A percentile compares a stretch with the other conserved stretches of the same genome.
These are phyloP conservation scores for Leccinum subfulvum DNA, from an alignment of 1,284 basidiomycete genomes.

Conservation along the genomic window DNA sequence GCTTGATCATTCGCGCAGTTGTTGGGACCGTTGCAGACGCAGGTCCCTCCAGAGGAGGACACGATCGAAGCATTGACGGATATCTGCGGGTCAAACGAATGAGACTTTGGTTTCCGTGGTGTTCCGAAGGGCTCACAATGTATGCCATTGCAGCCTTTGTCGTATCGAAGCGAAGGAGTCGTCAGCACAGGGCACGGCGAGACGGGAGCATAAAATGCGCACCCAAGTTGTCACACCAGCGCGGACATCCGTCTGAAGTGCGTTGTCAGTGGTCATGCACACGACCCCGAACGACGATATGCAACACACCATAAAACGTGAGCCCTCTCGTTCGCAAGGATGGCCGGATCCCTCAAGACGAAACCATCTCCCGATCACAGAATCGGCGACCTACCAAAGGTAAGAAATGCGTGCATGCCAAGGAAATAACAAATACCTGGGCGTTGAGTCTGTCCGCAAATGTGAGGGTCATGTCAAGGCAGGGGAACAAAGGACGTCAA, in stretches of 20 bases:
- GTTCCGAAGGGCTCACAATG: conserved; percentile 42
- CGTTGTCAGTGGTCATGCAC: conserved; percentile 8
- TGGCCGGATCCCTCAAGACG: conserved; percentile 82
- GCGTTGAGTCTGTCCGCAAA: conserved; percentile 44
- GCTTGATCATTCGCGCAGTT: conserved; percentile 53
- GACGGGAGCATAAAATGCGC: conserved; percentile 22
- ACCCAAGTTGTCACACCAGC: conserved; percentile 85
- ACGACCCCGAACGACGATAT: background rate
- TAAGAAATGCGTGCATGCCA: background rate
- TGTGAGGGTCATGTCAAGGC: conserved; percentile 36
- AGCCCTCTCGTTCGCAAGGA: conserved; percentile 70
- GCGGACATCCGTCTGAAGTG: conserved; percentile 68
- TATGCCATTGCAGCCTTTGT: conserved; percentile 66
- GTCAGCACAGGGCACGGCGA: conserved; percentile 10
- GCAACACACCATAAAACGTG: conserved; percentile 65
- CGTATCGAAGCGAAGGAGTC: background rate
- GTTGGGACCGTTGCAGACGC: conserved; percentile 57
- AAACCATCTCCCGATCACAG: conserved; percentile 78
- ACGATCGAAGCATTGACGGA: conserved; percentile 83
- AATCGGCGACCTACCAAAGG: conserved; percentile 57
- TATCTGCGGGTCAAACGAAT: conserved; percentile 47
- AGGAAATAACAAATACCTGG: conserved; percentile 28
- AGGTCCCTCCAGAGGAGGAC: conserved; percentile 77
- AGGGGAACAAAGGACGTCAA: conserved; percentile 19
- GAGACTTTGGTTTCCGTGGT: background rate